Conservation (phyloP, 202 grass and related monocot species). For the Elaeis oleifera region DNA sequence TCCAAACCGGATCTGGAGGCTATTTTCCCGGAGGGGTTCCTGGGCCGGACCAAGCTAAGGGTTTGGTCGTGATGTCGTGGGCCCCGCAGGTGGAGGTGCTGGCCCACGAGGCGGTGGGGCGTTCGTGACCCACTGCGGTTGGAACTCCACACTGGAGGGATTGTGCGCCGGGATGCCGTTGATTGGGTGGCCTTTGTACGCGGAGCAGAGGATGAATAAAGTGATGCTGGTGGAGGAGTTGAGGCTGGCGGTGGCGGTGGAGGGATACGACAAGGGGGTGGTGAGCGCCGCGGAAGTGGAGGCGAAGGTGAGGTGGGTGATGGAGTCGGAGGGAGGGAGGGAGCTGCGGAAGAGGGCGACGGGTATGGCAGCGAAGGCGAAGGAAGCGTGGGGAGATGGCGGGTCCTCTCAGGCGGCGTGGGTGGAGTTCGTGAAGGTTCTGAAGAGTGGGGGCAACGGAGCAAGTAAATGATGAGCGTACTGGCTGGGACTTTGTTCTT, state of each 20-base stretch:
- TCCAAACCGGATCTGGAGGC: slow-evolving; percentile 22
- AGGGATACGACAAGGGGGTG: slow-evolving; percentile 47
- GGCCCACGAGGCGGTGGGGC: slow-evolving; percentile 30
- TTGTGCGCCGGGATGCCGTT: slow-evolving; percentile 30
- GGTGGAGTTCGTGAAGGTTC: no score
- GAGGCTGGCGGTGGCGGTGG: slow-evolving; percentile 29
- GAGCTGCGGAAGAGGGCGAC: slow-evolving; percentile 27
- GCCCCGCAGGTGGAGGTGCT: slow-evolving; percentile 58
- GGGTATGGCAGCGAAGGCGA: slow-evolving; percentile 27
- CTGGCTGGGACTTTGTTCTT: no score
- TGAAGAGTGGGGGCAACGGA: no score
- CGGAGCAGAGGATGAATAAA: slow-evolving; percentile 55
- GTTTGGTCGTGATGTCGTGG: slow-evolving; percentile 46
- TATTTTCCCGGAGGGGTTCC: slow-evolving; percentile 47
- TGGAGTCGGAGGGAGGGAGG: slow-evolving; percentile 37
- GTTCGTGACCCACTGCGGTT: not conserved
- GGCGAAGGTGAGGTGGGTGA: slow-evolving; percentile 45
- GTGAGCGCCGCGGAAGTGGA: slow-evolving; percentile 36
- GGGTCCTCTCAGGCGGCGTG: no score
- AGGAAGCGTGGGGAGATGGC: slow-evolving; percentile 17
- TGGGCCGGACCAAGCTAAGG: slow-evolving; percentile 29
- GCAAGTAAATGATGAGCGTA: no score
- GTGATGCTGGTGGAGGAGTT: slow-evolving; percentile 45
- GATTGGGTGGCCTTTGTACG: slow-evolving; percentile 48
- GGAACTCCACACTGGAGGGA: no score